Base-by-base conservation (phyloP, 2,329 filamentous ascomycete species). In the Aspergillus luchuensis region DNA sequence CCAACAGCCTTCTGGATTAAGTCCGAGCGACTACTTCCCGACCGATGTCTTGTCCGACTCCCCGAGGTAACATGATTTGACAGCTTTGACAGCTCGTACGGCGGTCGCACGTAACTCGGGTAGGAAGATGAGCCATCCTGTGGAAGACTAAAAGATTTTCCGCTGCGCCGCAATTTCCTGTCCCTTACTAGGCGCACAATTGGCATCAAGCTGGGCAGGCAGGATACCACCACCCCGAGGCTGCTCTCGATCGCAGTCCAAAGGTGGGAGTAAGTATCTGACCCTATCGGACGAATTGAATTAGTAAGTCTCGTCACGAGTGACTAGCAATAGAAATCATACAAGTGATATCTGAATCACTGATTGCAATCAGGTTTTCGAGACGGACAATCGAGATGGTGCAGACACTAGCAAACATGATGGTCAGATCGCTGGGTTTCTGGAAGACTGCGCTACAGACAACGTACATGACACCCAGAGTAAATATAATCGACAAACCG, bases 201-300 rank as follows among this genome's bases (percentile, higher is more conserved):
- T 2, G 52, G 52, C 52, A 55, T 55, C 23, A 55, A 15, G 25
- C 52, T 55, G 8, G 52, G 52, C 7, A 55, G 38, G 17, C 52
- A 55, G 5, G 52, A 41, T 11, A 55, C 52, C 13, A 55, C 52
- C 25, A 55, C 38, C 8, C 52, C 52, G 8, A 55, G 23, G 10
- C 52, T 55, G 38, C 52, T 55, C 30, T 55, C 52, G 23, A 55
- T 55, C 8, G 52, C 52, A 5, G 52, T 55, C 52, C 52, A 55
- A 5, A 55, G 38, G 43, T 55, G 52, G 8, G 52, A 55, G 23
- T 45, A 55, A 0, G 52, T 55, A 19, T 55, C 52, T 5, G 52
- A 55, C 52, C 52, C 52, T 55, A 19, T 2, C 13, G 10, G 10
- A 28, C 3, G 5, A 6, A 4, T 5, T 19, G 4, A 4, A 45